phyloP scores from a whole-genome alignment of 2,329 filamentous ascomycete species.

The Aspergillus sp. region DNA sequence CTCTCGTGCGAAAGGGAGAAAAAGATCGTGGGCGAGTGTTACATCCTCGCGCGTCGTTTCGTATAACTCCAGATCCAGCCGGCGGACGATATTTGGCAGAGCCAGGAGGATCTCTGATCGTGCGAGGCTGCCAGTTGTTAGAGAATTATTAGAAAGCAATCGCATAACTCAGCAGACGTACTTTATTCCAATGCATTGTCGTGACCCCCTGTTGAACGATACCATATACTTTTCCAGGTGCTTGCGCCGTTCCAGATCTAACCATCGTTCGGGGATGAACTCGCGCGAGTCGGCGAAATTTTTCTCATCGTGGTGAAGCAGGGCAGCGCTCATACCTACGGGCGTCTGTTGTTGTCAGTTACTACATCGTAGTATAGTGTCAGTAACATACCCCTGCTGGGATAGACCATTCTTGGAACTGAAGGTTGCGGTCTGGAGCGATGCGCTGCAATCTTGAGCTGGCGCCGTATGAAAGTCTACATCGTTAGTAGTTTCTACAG shows the following conservation, averaged over 20 bases:
- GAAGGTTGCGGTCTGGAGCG: constrained; percentile 25
- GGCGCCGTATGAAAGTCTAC: constrained; percentile 24
- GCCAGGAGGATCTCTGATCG: constrained; percentile 34
- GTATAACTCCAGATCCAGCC: constrained; percentile 32
- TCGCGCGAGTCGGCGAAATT: constrained; percentile 37
- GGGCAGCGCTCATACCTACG: constrained; percentile 40
- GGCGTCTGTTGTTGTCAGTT: constrained; percentile 25
- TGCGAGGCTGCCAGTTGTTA: constrained; percentile 26
- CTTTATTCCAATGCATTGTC: constrained; percentile 52
- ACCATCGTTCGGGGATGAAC: constrained; percentile 42
- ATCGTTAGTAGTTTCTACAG: not conserved
- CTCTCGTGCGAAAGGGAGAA: constrained; percentile 17
- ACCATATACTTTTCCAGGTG: constrained; percentile 39
- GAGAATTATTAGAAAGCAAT: no score
- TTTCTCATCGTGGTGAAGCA: constrained; percentile 36
- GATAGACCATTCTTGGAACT: constrained; percentile 32
- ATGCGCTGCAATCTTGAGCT: constrained; percentile 29
- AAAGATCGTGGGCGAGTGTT: constrained; percentile 26
- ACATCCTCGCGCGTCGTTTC: constrained; percentile 34
- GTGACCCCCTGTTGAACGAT: constrained; percentile 42
- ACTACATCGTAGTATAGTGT: not conserved
- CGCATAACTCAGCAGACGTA: no score
- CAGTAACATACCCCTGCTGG: constrained; percentile 28
- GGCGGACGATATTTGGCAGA: constrained; percentile 28
- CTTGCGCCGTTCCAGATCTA: constrained; percentile 31